Conservation (phyloP, 2,329 filamentous ascomycete species). For the Cladosporium halotolerans region DNA sequence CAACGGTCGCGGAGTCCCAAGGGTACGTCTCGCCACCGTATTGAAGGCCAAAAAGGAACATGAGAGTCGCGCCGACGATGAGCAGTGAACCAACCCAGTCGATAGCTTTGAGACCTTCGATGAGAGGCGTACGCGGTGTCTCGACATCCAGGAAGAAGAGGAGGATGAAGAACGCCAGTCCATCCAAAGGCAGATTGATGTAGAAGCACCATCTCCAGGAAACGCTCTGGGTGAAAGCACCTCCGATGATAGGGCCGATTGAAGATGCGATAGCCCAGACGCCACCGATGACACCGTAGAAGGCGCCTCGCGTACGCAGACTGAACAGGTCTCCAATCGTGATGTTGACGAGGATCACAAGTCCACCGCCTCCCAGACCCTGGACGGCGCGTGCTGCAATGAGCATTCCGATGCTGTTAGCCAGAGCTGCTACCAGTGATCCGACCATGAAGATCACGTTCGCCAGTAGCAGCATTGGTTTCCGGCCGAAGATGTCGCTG, state of each 20-base stretch:
- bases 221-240: constrained; percentile 57
- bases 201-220: constrained; percentile 62
- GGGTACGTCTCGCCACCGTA: constrained; percentile 72
- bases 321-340: constrained; percentile 59
- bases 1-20: constrained; percentile 67
- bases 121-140: constrained; percentile 57
- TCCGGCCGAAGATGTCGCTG: constrained; percentile 62
- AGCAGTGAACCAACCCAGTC: constrained; percentile 60
- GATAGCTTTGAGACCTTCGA: constrained; percentile 56
- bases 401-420: constrained; percentile 55
- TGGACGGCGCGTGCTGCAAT: constrained; percentile 57
- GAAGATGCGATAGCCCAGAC: constrained; percentile 62
- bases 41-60: constrained; percentile 80
- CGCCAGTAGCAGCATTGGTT: constrained; percentile 54
- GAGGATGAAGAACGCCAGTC: constrained; percentile 52
- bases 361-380: constrained; percentile 57
- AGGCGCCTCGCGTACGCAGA: constrained; percentile 50
- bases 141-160: constrained; percentile 61
- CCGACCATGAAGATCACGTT: constrained; percentile 58
- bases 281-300: constrained; percentile 59
- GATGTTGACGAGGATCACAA: constrained; percentile 60
- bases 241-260: constrained; percentile 62
- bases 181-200: constrained; percentile 61
- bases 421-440: constrained; percentile 54
- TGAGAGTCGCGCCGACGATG: constrained; percentile 71